Conservation (phyloP, 208 protist species). For the Acanthamoeba pearcei region DNA sequence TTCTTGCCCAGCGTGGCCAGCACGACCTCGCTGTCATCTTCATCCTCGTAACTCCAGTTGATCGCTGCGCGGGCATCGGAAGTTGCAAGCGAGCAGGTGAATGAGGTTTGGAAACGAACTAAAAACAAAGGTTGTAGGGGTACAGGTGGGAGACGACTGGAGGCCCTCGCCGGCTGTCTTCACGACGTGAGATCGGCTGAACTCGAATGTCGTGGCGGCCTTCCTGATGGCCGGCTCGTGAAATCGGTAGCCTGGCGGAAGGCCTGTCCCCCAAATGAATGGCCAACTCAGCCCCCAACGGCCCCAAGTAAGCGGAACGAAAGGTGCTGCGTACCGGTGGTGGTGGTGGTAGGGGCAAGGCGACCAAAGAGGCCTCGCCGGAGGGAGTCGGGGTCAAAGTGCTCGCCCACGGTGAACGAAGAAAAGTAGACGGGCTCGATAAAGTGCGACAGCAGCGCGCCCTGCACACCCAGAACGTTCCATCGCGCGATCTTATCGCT, state of each 20-base stretch:
- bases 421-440: slow-evolving; percentile 73
- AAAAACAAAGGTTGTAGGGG: too few species aligned
- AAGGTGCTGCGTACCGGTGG: background rate
- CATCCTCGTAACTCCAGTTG: background rate
- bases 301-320: background rate
- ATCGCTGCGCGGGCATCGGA: background rate
- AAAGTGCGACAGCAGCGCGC: slow-evolving; percentile 79
- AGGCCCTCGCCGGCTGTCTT: background rate
- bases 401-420: slow-evolving; percentile 74
- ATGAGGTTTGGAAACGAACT: background rate
- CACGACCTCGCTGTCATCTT: slow-evolving; percentile 48
- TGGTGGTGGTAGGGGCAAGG: background rate
- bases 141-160: slow-evolving; percentile 26
- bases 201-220: background rate
- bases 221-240: background rate
- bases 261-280: background rate
- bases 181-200: background rate
- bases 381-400: slow-evolving; percentile 61
- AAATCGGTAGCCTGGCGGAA: background rate
- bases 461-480: slow-evolving; percentile 80
- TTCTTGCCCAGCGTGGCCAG: slow-evolving; percentile 42
- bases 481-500: slow-evolving; percentile 82
- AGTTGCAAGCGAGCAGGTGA: too few species aligned
- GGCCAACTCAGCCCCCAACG: background rate
- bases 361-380: slow-evolving; percentile 67